phyloP scores from a whole-genome alignment of 1,284 basidiomycete genomes.

The Ganoderma lucidum region DNA sequence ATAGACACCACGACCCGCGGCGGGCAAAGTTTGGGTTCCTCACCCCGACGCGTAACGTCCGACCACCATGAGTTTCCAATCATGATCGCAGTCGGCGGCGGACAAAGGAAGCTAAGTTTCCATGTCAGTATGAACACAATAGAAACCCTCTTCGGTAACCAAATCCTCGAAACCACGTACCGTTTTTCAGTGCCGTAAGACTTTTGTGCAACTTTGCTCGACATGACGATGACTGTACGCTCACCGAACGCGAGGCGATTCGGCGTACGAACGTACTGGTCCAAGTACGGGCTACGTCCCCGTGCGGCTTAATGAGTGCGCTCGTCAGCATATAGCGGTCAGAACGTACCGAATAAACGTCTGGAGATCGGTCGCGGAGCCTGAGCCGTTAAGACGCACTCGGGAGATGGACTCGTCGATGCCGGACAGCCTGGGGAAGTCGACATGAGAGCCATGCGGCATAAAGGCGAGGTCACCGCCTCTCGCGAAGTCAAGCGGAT shows the following conservation, averaged over 20 bases:
- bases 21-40: conserved; percentile 77
- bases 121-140: conserved; percentile 20
- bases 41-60: conserved; percentile 72
- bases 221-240: conserved; percentile 94
- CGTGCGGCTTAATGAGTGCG: conserved; percentile 27
- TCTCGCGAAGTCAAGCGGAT: conserved; percentile 69
- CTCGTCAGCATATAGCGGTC: conserved; percentile 29
- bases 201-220: conserved; percentile 96
- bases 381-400: conserved; percentile 71
- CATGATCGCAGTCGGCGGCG: conserved; percentile 94
- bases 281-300: conserved; percentile 70
- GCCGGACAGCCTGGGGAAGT: conserved; percentile 63
- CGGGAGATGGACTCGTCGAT: conserved; percentile 70
- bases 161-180: conserved; percentile 44
- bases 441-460: conserved; percentile 54
- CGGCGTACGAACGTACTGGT: conserved; percentile 84
- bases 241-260: conserved; percentile 94
- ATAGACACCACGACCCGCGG: conserved; percentile 91
- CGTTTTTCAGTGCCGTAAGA: conserved; percentile 97
- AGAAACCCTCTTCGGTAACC: not conserved
- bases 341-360: conserved; percentile 76
- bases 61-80: conserved; percentile 97
- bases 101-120: conserved; percentile 83
- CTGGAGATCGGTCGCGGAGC: conserved; percentile 73
- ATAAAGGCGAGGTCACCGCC: conserved; percentile 65